phyloP scores from a whole-genome alignment of 129 eudicot species.

The Deinandra increscens region DNA sequence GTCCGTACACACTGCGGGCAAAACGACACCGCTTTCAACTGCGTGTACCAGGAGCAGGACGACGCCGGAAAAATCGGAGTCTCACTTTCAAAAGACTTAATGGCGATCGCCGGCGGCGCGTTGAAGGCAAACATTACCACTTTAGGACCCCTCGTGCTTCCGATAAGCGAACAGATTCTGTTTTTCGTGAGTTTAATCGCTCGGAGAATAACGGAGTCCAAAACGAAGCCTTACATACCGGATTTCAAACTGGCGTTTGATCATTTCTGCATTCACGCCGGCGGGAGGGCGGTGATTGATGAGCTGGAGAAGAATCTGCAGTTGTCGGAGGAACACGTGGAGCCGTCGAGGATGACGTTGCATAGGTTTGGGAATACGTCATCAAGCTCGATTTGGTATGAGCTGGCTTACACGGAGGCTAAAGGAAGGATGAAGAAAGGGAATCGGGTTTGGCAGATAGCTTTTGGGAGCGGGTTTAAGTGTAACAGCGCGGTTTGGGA shows the following conservation, averaged over 20 bases:
- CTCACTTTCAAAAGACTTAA: conserved; percentile 49
- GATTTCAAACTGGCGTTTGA: conserved; percentile 64
- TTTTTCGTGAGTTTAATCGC: conserved; percentile 41
- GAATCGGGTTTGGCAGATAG: conserved; percentile 63
- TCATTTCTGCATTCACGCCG: conserved; percentile 67
- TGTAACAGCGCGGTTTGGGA: conserved; percentile 79
- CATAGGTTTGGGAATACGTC: conserved; percentile 68
- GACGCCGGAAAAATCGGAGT: conserved; percentile 44
- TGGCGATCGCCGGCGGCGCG: conserved; percentile 62
- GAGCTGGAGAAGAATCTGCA: conserved; percentile 60
- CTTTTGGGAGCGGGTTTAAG: conserved; percentile 66
- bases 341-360: conserved; percentile 71
- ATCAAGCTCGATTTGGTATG: conserved; percentile 72
- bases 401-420: conserved; percentile 62
- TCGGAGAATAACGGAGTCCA: conserved; percentile 33
- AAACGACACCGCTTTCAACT: conserved; percentile 45
- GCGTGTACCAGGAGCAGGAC: conserved; percentile 62
- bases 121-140: conserved; percentile 59
- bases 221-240: conserved; percentile 51
- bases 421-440: conserved; percentile 59
- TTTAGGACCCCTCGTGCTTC: conserved; percentile 54
- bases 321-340: conserved; percentile 46
- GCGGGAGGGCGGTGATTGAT: conserved; percentile 67
- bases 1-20: conserved; percentile 59
- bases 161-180: conserved; percentile 51